A percentile compares a stretch with the other conserved stretches of the same genome.
Conservation (phyloP, 208 protist species). For the Wallacemonas sp. region DNA sequence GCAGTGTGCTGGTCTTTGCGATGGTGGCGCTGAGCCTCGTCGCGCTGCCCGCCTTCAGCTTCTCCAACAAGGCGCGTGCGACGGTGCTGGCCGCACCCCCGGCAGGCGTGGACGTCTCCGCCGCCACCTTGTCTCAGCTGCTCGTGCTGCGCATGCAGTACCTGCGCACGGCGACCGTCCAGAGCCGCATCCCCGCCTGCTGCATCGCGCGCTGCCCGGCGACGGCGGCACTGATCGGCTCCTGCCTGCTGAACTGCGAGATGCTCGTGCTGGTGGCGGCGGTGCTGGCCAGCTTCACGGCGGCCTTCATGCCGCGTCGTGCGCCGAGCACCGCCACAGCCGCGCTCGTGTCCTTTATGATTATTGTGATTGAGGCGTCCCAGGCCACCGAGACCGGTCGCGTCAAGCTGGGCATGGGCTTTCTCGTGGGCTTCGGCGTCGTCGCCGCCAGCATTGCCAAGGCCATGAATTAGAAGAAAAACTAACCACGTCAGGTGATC, state of each 20-base stretch:
- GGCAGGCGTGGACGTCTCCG: conserved; percentile 7
- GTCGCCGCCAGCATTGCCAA: conserved; percentile 34
- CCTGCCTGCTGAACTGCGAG: conserved; percentile 13
- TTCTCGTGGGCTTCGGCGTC: conserved; percentile 30
- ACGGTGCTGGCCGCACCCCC: conserved; percentile 21
- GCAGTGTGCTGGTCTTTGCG: conserved; percentile 29
- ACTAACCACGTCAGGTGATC: too few species aligned
- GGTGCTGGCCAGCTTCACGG: conserved; percentile 41
- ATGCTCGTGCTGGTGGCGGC: conserved; percentile 43
- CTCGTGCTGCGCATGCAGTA: conserved; percentile 26
- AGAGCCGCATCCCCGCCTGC: conserved; percentile 4
- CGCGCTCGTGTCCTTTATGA: conserved; percentile 42
- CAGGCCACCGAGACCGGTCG: conserved; percentile 13
- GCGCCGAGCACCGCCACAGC: conserved; percentile 29
- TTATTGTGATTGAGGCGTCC: conserved; percentile 42
- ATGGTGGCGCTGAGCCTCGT: conserved; percentile 40
- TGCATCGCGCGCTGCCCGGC: conserved; percentile 13
- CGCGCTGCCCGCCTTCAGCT: conserved; percentile 63
- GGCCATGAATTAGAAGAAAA: conserved; percentile 12
- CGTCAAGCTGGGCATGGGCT: conserved; percentile 47
- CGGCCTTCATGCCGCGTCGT: conserved; percentile 59
- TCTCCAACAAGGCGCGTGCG: conserved; percentile 35
- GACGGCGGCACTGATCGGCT: conserved; percentile 10
- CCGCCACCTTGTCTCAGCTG: conserved; percentile 31
- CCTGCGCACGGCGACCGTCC: conserved; percentile 19